Conservation (phyloP, 257 asterid species). For the Lycium barbarum region DNA sequence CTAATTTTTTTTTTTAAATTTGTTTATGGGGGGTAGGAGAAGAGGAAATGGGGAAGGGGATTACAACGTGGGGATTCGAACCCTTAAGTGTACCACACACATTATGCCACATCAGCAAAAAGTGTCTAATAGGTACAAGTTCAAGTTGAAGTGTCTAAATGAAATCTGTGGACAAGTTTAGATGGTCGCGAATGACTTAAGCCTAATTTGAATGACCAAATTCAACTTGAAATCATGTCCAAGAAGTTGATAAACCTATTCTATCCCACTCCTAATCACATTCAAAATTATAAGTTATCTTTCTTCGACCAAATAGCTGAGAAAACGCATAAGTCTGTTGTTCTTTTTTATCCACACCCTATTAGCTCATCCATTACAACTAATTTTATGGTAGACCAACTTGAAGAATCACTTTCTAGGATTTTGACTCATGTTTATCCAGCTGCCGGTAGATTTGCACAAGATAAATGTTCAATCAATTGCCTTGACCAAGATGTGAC, state of each 20-base stretch:
- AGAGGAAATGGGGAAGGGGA: too few relatives aligned
- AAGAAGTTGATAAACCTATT: constrained; percentile 28
- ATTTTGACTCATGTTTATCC: constrained; percentile 24
- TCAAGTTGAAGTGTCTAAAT: too few relatives aligned
- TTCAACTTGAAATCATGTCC: constrained; percentile 19
- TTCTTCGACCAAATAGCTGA: constrained; percentile 49
- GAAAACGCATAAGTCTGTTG: constrained; percentile 27
- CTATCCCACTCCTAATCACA: constrained; percentile 41
- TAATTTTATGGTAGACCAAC: background rate
- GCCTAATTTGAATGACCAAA: background rate
- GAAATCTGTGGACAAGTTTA: too few relatives aligned
- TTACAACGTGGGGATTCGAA: too few relatives aligned
- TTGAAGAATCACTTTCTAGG: constrained; percentile 42
- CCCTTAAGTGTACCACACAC: too few relatives aligned
- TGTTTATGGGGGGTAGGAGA: too few relatives aligned
- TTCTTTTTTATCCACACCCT: constrained; percentile 44
- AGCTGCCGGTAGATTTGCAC: constrained; percentile 42
- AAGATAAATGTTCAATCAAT: constrained; percentile 30
- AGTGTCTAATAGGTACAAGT: too few relatives aligned
- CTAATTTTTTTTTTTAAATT: too few relatives aligned
- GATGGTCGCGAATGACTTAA: too few relatives aligned
- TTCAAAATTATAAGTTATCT: constrained; percentile 37
- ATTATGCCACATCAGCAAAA: too few relatives aligned
- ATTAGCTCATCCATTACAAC: background rate
- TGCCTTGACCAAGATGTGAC: constrained; percentile 48